These are phyloP conservation scores for Zygoascus meyerae DNA, from an alignment of 1,139 yeast species.

Conservation along the genomic window DNA sequence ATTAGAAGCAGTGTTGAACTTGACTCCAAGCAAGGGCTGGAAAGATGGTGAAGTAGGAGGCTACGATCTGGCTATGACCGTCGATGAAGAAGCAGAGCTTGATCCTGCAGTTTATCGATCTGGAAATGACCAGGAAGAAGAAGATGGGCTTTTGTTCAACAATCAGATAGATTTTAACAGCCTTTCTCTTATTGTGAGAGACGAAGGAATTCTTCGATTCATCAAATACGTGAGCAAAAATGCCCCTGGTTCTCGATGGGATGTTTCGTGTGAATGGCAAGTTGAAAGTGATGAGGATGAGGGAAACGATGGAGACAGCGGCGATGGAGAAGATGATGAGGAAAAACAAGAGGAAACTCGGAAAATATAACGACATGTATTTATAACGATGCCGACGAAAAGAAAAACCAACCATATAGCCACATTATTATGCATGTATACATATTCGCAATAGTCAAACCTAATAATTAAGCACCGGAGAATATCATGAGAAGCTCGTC, in stretches of 20 bases:
- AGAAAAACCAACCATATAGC: not conserved
- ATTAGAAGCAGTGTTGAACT: conserved; percentile 62
- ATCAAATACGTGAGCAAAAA: conserved; percentile 84
- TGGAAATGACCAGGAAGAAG: conserved; percentile 46
- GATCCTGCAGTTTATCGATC: conserved; percentile 29
- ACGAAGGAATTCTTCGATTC: conserved; percentile 78
- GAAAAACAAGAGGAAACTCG: conserved; percentile 18
- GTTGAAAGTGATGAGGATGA: conserved; percentile 44
- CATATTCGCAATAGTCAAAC: conserved; percentile 3
- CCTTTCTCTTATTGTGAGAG: conserved; percentile 71
- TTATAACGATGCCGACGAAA: conserved; percentile 1
- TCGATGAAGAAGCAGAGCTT: conserved; percentile 24
- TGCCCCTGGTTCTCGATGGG: conserved; percentile 95
- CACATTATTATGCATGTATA: not conserved
- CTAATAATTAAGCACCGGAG: conserved; percentile 9
- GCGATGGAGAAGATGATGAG: conserved; percentile 14
- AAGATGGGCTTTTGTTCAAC: conserved; percentile 74
- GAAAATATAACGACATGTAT: not conserved
- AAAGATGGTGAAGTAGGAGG: conserved; percentile 88
- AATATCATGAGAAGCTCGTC: conserved; percentile 3
- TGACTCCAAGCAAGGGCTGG: conserved; percentile 83
- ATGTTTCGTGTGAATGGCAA: conserved; percentile 74
- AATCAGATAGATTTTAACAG: conserved; percentile 83
- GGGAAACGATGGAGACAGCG: conserved; percentile 28
- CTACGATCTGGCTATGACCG: conserved; percentile 71